Evolutionary conservation across 148 eudicot species (phyloP), one percentile per base, ranked within the genome.

Genomic region (Arctostaphylos glauca): DNA sequence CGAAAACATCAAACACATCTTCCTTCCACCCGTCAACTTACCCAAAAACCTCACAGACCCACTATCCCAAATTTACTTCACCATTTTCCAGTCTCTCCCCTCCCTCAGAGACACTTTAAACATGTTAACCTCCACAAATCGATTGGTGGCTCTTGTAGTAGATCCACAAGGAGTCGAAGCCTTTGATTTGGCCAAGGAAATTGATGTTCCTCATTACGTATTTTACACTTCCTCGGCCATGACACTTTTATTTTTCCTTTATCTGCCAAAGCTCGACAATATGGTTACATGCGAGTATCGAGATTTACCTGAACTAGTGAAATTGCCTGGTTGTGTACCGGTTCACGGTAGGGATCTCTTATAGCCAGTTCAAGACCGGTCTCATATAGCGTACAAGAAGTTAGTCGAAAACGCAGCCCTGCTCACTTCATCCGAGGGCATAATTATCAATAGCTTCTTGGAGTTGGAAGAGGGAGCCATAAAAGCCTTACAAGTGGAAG

Each of bases 401-500:
- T 4, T 16, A 13, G 21, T 54, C 10, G 58, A 52, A 82, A 46
- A 31, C 9, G 60, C 41, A 1, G n/a, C 52, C 10, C 53, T 23
- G 41, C 49, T 48, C 15, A 23, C 3, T 47, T 73, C 18, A 5
- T 54, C 14, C 52, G 14, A 77, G 77, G 60, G 89, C 12, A 85
- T 85, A 64, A 41, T 87, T 12, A 8, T 85, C 4, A 87, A 87
- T 9, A 80, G 76, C 13, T 91, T 91, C 48, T 19, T 47, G 23
- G 88, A 88, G 3, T 56, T 86, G 18, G 91, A 87, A 41, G 68
- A 74, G 12, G 90, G 83, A 1, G 84, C 92, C 1, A 49, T 91
- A 6, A 70, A 75, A 66, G 83, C 73, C 66, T 75, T 89, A 41
- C 81, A 78, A 10, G 49, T n/a, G 6, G 56, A 64, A 8, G 48